phyloP scores from a whole-genome alignment of 176 grass and related monocot genomes.

The Aegilops sharonensis region DNA sequence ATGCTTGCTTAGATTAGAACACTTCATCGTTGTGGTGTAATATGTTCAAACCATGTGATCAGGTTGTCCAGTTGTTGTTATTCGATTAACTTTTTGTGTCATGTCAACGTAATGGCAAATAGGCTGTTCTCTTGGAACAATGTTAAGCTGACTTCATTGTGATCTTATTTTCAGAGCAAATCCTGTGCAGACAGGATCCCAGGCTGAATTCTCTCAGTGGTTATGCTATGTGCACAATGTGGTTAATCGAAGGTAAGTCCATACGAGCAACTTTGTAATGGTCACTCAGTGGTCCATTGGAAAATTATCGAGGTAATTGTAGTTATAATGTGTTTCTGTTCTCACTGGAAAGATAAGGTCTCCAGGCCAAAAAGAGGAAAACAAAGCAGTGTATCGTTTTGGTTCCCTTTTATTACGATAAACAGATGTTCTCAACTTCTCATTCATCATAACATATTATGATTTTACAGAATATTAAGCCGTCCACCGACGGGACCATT shows the following conservation, averaged over 20 bases:
- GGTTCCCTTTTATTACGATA: not conserved
- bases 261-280: not conserved
- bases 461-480: not conserved
- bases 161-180: slow-evolving; percentile 56
- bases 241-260: slow-evolving; percentile 88
- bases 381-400: not conserved
- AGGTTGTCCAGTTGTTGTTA: not conserved
- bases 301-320: slow-evolving; percentile 1
- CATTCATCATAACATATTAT: not conserved
- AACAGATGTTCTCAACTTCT: slow-evolving; percentile 19
- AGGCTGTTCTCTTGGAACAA: slow-evolving; percentile 8
- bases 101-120: not conserved
- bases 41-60: not conserved
- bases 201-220: slow-evolving; percentile 87
- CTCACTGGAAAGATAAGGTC: slow-evolving; percentile 5
- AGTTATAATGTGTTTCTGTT: slow-evolving; percentile 10
- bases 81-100: not conserved
- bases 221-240: slow-evolving; percentile 91
- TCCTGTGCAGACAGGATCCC: slow-evolving; percentile 88
- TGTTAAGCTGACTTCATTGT: slow-evolving; percentile 9
- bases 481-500: not conserved
- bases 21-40: not conserved
- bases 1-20: not conserved
- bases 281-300: not conserved
- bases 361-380: slow-evolving; percentile 24